phyloP scores from a whole-genome alignment of 2,329 filamentous ascomycete genomes.

The Xylaria sp. region DNA sequence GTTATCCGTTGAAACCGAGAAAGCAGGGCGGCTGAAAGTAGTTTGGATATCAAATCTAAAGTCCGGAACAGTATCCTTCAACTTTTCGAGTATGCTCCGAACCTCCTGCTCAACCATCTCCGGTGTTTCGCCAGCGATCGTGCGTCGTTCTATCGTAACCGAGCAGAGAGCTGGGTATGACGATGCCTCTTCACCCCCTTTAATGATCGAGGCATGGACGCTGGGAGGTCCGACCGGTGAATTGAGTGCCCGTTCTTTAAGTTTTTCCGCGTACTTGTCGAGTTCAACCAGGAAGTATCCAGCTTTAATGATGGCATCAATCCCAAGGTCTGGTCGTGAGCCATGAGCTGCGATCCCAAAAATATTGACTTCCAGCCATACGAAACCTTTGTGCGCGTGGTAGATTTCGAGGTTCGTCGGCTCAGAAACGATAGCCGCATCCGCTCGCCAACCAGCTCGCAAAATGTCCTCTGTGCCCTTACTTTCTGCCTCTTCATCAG shows the following conservation, averaged over 20 bases:
- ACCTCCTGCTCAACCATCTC: conserved; percentile 53
- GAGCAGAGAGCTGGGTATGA: conserved; percentile 62
- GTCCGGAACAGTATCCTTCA: conserved; percentile 47
- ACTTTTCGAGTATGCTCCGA: conserved; percentile 48
- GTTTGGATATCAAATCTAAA: conserved; percentile 55
- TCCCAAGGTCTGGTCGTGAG: conserved; percentile 55
- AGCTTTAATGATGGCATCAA: conserved; percentile 61
- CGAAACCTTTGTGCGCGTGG: conserved; percentile 62
- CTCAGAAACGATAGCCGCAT: conserved; percentile 61
- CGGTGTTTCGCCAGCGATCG: conserved; percentile 55
- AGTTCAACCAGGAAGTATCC: conserved; percentile 59
- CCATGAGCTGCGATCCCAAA: conserved; percentile 56
- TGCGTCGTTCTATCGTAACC: conserved; percentile 60
- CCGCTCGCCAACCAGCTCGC: conserved; percentile 62
- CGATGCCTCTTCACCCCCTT: conserved; percentile 61
- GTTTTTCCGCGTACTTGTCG: conserved; percentile 52
- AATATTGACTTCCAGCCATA: conserved; percentile 56
- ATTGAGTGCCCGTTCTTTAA: conserved; percentile 45
- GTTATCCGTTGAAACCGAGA: conserved; percentile 54
- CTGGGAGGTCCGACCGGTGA: conserved; percentile 51
- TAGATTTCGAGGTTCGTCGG: conserved; percentile 56
- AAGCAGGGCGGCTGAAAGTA: conserved; percentile 56
- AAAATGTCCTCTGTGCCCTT: conserved; percentile 62
- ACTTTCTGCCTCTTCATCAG: conserved; percentile 62
- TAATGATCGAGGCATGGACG: conserved; percentile 59